Base-by-base conservation (phyloP, 2,329 filamentous ascomycete species). In the Ambrosiella cleistominuta region DNA sequence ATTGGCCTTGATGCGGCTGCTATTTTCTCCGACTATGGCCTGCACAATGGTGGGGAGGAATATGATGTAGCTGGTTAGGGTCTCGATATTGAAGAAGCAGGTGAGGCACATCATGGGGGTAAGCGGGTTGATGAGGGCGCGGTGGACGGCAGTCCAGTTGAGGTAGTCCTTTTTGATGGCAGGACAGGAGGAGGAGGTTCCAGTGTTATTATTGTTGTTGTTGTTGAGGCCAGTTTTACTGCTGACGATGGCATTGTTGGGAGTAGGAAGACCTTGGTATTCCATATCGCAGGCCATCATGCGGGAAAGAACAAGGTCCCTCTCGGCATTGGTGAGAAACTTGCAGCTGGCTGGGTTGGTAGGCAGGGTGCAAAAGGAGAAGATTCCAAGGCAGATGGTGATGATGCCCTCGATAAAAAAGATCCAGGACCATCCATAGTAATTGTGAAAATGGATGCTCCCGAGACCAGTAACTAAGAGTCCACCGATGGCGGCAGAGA, bases 401-500 rank as follows among this genome's bases (percentile, higher is more conserved):
- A 66, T 65, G 9, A 67, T 63, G 1, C 69, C 70, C 59, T 73
- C 71, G 37, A 73, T 70, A 61, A 74, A 67, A 60, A 75, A 72
- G 45, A 75, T 71, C 73, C 72, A 75, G 17, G 73, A 69, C 72
- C 71, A 73, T 0, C 69, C 67, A 27, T 67, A 65, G 36, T 73
- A 65, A 12, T 68, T 68, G 11, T 65, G 61, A 2, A 68, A 66
- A 49, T 70, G 67, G 27, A 69, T 64, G 11, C 69, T 67, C 9
- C 72, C 68, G 68, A 75, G 71, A 2, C 68, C 69, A 61, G 70
- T 71, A 40, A 68, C 68, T 7, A 75, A 65, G 17, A 75, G 70
- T 7, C 69, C 73, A 8, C 79, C 80, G 63, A 84, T 83, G 0
- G 78, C 83, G 0, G 83, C 83, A 0, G 82, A 81, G 0, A 87